Evolutionary conservation across 768 basidiomycete genomes (phyloP).

Genomic region (Omphalotus guepiniiformis): DNA sequence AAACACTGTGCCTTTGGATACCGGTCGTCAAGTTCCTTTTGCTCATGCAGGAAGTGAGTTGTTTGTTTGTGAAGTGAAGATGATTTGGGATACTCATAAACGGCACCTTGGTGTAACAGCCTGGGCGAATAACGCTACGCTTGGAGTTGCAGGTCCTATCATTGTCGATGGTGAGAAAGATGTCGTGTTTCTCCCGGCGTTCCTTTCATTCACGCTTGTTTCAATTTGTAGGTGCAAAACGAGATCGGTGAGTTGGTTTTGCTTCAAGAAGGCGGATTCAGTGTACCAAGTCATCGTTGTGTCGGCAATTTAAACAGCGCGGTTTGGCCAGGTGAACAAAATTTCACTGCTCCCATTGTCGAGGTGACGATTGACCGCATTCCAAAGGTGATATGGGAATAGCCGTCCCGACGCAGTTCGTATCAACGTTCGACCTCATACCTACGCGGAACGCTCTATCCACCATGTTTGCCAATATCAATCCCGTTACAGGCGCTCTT

Average conservation of each 20-base stretch:
- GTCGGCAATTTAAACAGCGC: too few relatives aligned
- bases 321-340: conserved; percentile 48
- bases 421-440: conserved; percentile 55
- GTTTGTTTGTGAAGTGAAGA: not conserved
- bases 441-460: conserved; percentile 53
- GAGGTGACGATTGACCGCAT: not conserved
- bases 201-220: not conserved
- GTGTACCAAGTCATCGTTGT: too few relatives aligned
- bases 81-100: not conserved
- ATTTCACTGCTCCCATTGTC: not conserved
- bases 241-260: conserved; percentile 39
- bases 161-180: conserved; percentile 44
- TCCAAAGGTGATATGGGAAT: conserved; percentile 50
- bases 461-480: conserved; percentile 53
- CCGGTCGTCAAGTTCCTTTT: conserved; percentile 46
- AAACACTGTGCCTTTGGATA: conserved; percentile 32
- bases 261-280: not conserved
- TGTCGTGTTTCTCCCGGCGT: not conserved
- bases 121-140: conserved; percentile 52
- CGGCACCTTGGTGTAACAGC: conserved; percentile 26
- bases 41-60: conserved; percentile 37
- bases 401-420: conserved; percentile 56
- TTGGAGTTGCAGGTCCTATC: conserved; percentile 55
- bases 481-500: conserved; percentile 49
- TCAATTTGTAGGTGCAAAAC: conserved; percentile 38